Conservation (phyloP, 768 basidiomycete genomes). For the Amanita brunnescens region DNA sequence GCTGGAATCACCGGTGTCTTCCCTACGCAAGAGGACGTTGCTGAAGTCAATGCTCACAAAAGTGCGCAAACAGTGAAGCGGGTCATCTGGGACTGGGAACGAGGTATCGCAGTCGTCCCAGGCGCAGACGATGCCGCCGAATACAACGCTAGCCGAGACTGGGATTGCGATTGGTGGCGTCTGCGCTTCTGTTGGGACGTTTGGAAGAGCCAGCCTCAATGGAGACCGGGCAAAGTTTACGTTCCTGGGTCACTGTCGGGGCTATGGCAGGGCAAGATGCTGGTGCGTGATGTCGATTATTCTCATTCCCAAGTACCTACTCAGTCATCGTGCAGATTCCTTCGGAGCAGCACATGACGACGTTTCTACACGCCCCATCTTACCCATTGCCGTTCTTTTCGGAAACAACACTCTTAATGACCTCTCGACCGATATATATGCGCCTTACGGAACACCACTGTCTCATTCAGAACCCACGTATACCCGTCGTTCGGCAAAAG, state of each 20-base stretch:
- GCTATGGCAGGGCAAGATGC: slow-evolving; percentile 54
- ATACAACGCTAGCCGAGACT: slow-evolving; percentile 34
- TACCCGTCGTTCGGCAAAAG: slow-evolving; percentile 13
- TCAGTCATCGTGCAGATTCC: background rate
- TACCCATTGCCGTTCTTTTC: slow-evolving; percentile 20
- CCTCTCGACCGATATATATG: slow-evolving; percentile 47
- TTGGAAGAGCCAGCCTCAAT: slow-evolving; percentile 15
- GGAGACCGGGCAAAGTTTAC: slow-evolving; percentile 29
- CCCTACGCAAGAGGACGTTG: slow-evolving; percentile 52
- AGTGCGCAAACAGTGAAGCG: slow-evolving; percentile 21
- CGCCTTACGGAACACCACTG: slow-evolving; percentile 46
- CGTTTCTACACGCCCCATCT: slow-evolving; percentile 7
- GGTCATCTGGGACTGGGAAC: slow-evolving; percentile 21
- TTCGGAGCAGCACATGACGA: slow-evolving; percentile 1
- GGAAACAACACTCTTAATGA: slow-evolving; percentile 26
- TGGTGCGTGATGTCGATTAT: slow-evolving; percentile 30
- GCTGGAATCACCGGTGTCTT: slow-evolving; percentile 18
- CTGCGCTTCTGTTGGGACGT: slow-evolving; percentile 35
- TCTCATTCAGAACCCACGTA: slow-evolving; percentile 11
- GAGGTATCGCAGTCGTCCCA: slow-evolving; percentile 8
- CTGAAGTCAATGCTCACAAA: slow-evolving; percentile 42
- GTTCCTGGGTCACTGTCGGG: slow-evolving; percentile 45
- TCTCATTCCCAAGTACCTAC: background rate
- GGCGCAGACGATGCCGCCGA: slow-evolving; percentile 13
- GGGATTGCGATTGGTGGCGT: slow-evolving; percentile 55